phyloP scores from a whole-genome alignment of 306 rosid species.

The Ceratonia siliqua region DNA sequence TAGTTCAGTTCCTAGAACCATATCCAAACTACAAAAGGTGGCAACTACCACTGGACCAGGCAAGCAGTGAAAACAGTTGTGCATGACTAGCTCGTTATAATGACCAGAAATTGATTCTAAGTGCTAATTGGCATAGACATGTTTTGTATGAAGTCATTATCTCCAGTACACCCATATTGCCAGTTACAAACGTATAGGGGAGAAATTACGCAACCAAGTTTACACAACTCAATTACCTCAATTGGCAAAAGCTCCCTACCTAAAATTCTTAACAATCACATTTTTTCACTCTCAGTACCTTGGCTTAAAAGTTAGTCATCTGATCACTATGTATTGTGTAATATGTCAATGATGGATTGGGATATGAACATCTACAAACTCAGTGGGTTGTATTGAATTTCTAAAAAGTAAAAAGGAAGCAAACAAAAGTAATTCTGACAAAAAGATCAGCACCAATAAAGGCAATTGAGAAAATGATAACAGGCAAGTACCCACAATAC shows the following conservation, averaged over 20 bases:
- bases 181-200: too few relatives aligned
- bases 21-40: slow-evolving; percentile 9
- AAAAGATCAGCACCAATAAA: not conserved
- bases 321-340: not conserved
- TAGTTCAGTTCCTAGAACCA: not conserved
- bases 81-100: slow-evolving; percentile 3
- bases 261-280: not conserved
- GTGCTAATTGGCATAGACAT: not conserved
- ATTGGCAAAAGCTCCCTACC: not conserved
- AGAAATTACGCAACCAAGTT: too few relatives aligned
- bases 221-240: not conserved
- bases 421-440: not conserved
- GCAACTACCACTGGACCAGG: not conserved
- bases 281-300: not conserved
- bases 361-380: not conserved
- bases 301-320: not conserved
- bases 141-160: slow-evolving; percentile 17
- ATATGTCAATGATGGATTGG: not conserved
- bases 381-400: not conserved
- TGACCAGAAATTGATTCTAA: not conserved
- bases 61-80: not conserved
- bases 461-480: not conserved
- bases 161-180: too few relatives aligned
- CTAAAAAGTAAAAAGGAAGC: not conserved
- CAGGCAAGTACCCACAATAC: slow-evolving; percentile 7